Evolutionary conservation across 768 basidiomycete species (phyloP).

Genomic region (Mycena vitilis): DNA sequence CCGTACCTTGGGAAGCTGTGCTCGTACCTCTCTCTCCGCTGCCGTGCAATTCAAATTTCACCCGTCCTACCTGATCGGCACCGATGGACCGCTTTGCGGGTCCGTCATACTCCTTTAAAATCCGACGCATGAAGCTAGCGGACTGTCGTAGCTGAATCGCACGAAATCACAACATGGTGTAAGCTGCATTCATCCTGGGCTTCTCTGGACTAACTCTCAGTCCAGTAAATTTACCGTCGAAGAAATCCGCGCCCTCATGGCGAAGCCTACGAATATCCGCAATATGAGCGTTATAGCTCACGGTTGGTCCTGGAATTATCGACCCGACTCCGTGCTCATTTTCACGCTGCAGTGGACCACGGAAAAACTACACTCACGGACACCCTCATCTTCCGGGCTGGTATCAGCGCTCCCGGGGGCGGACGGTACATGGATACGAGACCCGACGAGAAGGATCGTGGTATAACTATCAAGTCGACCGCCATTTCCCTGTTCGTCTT

Average conservation of each 20-base stretch:
- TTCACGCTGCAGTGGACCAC: slow-evolving; percentile 84
- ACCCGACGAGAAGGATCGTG: slow-evolving; percentile 98
- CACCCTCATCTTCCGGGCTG: slow-evolving; percentile 97
- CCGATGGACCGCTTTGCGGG: no score
- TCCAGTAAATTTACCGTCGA: slow-evolving; percentile 49
- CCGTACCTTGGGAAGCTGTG: no score
- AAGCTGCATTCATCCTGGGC: background rate
- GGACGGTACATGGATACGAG: slow-evolving; percentile 97
- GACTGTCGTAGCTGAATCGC: background rate
- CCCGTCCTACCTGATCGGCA: no score
- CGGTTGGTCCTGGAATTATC: slow-evolving; percentile 55
- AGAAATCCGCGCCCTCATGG: slow-evolving; percentile 90
- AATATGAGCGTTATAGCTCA: slow-evolving; percentile 62
- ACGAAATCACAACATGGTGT: slow-evolving; percentile 17
- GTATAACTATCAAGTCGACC: slow-evolving; percentile 99
- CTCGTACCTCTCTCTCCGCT: no score
- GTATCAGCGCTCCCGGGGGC: slow-evolving; percentile 88
- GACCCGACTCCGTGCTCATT: slow-evolving; percentile 19
- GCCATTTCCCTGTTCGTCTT: slow-evolving; percentile 75
- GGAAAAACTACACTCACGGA: slow-evolving; percentile 99
- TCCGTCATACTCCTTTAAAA: background rate
- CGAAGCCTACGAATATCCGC: slow-evolving; percentile 89
- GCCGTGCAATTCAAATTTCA: no score
- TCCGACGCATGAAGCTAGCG: background rate
- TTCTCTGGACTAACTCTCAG: background rate